Base-by-base conservation (phyloP, 2,329 filamentous ascomycete genomes). In the Teratosphaeria gauchensis region DNA sequence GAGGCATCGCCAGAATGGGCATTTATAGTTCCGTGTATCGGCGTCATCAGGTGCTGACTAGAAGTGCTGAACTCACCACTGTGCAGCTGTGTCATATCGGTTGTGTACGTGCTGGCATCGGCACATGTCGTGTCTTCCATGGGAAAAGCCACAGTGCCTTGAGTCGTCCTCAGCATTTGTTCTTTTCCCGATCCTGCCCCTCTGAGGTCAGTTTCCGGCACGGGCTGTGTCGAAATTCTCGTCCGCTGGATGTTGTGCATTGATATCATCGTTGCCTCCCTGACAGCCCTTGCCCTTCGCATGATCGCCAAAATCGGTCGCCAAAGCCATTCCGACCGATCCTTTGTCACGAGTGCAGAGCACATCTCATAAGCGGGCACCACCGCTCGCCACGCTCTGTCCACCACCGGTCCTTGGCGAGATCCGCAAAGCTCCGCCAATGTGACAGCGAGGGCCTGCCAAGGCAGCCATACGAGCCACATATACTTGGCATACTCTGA, bases 361-460 rank as follows among this genome's bases (percentile, higher is more conserved):
- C 42, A 48, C 6, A 8, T 48, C n/a, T 48, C 42, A 19, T 48
- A 48, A 19, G 42, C 42, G 2, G 42, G 42, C 42, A 48, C 19
- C 42, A 48, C 42, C 42, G 42, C 54, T 1, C 54, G 21, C 54
- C 54, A 56, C 4, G 35, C 21, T 14, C 38, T 14, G 12, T 56
- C 54, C 21, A 42, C 38, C 3, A 8, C 24, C 9, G 54, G 54
- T 6, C 24, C 33, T 42, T 53, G 48, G 11, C 11, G 55, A n/a
- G 42, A n/a, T 12, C 55, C 21, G 38, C 42, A 52, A 12, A 57
- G 55, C 31, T 57, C 55, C 5, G 55, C 55, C 42, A 57, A 14
- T 14, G 51, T 30, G 32, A 57, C 48, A 11, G 55, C 55, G 4
- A 57, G n/a, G 3, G 55, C 55, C 31, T 57, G 51, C 55, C 55